Percentiles rank a stretch among this genome's conserved stretches.
phyloP scores from a whole-genome alignment of 352 stramenopile genomes.

The Phytophthora hibernalis region DNA sequence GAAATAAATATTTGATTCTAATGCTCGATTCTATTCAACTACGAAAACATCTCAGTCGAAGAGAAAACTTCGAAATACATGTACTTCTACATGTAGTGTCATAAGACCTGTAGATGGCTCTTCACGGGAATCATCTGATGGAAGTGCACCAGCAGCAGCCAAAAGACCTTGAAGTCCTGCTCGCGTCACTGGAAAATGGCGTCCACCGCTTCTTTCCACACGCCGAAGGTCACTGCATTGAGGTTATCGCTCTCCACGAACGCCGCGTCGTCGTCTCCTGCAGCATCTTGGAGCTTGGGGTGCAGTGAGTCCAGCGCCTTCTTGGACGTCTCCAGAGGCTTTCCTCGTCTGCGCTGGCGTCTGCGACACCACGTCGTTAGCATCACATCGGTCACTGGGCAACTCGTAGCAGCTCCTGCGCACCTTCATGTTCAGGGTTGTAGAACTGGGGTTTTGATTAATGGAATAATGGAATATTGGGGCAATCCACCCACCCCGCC shows the following conservation, averaged over 20 bases:
- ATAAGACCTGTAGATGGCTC: conserved; percentile 21
- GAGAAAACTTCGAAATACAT: too few relatives aligned
- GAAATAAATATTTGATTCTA: too few relatives aligned
- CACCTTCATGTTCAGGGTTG: conserved; percentile 55
- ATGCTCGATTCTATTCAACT: too few relatives aligned
- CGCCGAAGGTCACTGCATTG: conserved; percentile 51
- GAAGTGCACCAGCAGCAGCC: conserved; percentile 80
- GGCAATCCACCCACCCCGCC: too few relatives aligned
- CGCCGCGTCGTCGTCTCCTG: conserved; percentile 19
- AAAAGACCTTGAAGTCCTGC: conserved; percentile 84
- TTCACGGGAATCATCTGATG: conserved; percentile 71
- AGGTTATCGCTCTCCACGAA: conserved; percentile 77
- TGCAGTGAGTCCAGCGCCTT: conserved; percentile 69
- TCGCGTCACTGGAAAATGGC: conserved; percentile 81
- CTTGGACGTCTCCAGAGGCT: conserved; percentile 43
- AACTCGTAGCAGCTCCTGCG: conserved; percentile 16
- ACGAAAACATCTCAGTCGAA: too few relatives aligned
- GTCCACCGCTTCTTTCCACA: conserved; percentile 72
- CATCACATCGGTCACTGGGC: conserved; percentile 25
- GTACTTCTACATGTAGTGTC: conserved; percentile 49
- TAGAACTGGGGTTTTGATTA: too few relatives aligned
- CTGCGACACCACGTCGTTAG: conserved; percentile 38
- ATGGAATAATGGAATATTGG: too few relatives aligned
- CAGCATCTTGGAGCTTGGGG: conserved; percentile 41
- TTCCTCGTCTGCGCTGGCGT: conserved; percentile 40